Evolutionary conservation across 352 stramenopile species (phyloP), one percentile per base, ranked within the genome.

Genomic region (Pythium aristosporum): DNA sequence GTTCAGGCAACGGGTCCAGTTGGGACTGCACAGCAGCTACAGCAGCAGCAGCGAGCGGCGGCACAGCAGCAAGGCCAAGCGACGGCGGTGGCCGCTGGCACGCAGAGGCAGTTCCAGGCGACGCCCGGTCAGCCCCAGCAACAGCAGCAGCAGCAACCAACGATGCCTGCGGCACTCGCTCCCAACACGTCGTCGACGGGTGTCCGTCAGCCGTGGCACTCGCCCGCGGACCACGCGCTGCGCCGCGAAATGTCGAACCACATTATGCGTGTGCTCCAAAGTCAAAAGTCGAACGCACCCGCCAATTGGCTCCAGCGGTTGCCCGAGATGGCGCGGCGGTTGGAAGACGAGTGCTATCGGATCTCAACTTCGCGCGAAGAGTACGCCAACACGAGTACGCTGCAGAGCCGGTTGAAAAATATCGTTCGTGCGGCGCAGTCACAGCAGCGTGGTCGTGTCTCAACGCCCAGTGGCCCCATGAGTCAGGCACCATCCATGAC

Each of bases 221-320:
- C 85, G 6, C 65, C 75, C 34, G 83, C 82, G 5, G 85, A 94
- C 39, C 74, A 92, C n/a, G 73, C 80, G 30, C 67, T 94, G 42
- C 75, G 85, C 15, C 87, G 89, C 60, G 83, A 94, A 65, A 94
- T 96, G 83, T 69, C 94, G 49, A 89, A 87, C 66, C 82, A 94
- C 39, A 99, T 98, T 65, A 97, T 98, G 68, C 87, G 95, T 16
- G 85, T 99, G 21, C 81, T 99, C 39, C 88, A 98, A 65, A 95
- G 96, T 53, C 90, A 98, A 54, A 93, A 96, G 37, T 96, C 96
- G 32, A 98, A 99, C 76, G 95, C 96, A 6, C 91, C 94, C 5
- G 77, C 93, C 25, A 97, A 98, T 69, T 99, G 96, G 96, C 74
- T 99, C 46, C 91, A 98, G 61, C 98, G 98, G 67, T 79, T 99